Conservation (phyloP, 148 eudicot genomes). For the Talinum fruticosum region DNA sequence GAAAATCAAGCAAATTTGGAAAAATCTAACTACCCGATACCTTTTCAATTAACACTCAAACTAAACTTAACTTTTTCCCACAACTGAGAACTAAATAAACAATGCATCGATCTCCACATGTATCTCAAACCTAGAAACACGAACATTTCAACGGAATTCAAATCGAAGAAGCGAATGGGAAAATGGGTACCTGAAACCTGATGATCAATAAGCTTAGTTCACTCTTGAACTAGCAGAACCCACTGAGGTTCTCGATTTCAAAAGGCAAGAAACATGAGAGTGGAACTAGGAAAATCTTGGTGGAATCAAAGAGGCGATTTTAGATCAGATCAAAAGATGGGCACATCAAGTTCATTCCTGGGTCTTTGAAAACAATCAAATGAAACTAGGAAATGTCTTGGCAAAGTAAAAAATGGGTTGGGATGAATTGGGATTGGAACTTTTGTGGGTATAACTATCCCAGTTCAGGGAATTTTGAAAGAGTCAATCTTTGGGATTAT, state of each 20-base stretch:
- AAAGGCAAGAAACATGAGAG: background rate
- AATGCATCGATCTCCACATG: slow-evolving; percentile 6
- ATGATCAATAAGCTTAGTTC: slow-evolving; percentile 10
- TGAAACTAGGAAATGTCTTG: background rate
- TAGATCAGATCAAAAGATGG: slow-evolving; percentile 33
- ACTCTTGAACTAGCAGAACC: background rate
- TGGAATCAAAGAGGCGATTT: background rate
- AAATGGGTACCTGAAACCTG: slow-evolving; percentile 18
- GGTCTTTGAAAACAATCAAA: slow-evolving; percentile 11
- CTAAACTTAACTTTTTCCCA: background rate
- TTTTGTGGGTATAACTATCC: background rate
- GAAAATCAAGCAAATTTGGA: slow-evolving; percentile 15
- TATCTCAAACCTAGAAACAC: slow-evolving; percentile 6
- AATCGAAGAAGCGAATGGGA: slow-evolving; percentile 4
- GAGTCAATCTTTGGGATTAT: background rate
- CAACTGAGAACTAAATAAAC: background rate
- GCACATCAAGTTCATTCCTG: slow-evolving; percentile 24
- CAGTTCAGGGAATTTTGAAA: background rate
- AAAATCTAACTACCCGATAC: slow-evolving; percentile 11
- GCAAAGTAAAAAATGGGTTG: background rate
- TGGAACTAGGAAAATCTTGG: background rate
- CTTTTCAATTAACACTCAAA: slow-evolving; percentile 5
- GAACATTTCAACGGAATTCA: slow-evolving; percentile 10
- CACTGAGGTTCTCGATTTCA: background rate
- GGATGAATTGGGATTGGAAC: background rate